Conservation (phyloP, 2,329 filamentous ascomycete genomes). For the Venturia aucupariae region DNA sequence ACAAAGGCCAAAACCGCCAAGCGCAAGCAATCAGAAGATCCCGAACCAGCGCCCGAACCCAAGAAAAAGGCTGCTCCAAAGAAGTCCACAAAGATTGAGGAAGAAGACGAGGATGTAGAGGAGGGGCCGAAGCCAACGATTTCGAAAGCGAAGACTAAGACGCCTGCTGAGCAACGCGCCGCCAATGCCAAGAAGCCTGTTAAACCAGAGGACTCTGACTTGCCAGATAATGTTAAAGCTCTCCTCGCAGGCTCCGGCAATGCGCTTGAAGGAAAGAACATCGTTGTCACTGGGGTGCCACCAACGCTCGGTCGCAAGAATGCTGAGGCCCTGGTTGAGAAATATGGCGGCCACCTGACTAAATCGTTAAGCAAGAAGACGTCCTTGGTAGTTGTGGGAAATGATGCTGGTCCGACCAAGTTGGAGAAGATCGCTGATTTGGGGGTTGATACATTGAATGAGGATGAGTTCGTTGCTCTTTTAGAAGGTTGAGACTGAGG, state of each 20-base stretch:
- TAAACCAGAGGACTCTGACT: not conserved
- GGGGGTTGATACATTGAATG: not conserved
- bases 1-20: not conserved
- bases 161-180: not conserved
- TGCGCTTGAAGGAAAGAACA: not conserved
- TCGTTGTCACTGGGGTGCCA: not conserved
- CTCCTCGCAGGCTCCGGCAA: not conserved
- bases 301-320: not conserved
- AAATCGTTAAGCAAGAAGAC: not conserved
- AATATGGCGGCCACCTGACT: not conserved
- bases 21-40: not conserved
- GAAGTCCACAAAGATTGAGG: not conserved
- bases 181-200: not conserved
- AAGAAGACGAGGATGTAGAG: not conserved
- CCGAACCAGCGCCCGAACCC: not conserved
- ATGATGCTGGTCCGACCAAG: not conserved
- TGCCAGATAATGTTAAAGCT: not conserved
- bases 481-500: not conserved
- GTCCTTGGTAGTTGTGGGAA: not conserved
- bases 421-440: not conserved
- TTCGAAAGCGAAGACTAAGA: not conserved
- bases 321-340: not conserved
- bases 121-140: not conserved
- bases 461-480: not conserved
- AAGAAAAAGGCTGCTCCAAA: not conserved